A percentile compares a stretch with the other conserved stretches of the same genome.
Conservation (phyloP, 805 yeast genomes). For the Yamadazyma olivae region DNA sequence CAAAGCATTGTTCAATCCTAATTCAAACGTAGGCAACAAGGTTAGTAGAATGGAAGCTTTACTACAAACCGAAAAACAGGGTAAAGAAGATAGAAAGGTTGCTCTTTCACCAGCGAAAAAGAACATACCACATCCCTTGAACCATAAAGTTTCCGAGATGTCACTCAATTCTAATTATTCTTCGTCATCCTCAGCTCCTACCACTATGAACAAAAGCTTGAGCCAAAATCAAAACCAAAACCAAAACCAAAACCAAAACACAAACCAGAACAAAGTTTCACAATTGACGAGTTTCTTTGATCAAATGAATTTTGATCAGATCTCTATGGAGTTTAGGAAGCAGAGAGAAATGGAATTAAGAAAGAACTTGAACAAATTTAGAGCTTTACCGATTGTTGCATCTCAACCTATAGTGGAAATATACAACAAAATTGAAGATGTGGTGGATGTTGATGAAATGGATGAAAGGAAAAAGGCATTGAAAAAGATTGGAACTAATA, state of each 20-base stretch:
- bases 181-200: constrained; percentile 1
- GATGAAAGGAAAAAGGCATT: constrained; percentile 12
- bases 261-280: constrained; percentile 41
- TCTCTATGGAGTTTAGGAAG: constrained; percentile 80
- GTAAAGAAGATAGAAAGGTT: not conserved
- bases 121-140: constrained; percentile 1
- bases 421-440: constrained; percentile 84
- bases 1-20: constrained; percentile 18
- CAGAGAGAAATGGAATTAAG: constrained; percentile 78
- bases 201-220: too few species aligned
- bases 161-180: constrained; percentile 10
- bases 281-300: constrained; percentile 67
- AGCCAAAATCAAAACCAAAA: too few species aligned
- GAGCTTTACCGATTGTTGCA: constrained; percentile 67
- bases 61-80: constrained; percentile 13
- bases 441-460: constrained; percentile 50
- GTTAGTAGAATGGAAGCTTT: constrained; percentile 26
- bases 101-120: not conserved
- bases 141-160: constrained; percentile 13
- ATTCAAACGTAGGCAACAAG: constrained; percentile 18
- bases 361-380: constrained; percentile 57
- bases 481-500: constrained; percentile 5
- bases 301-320: constrained; percentile 72
- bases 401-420: constrained; percentile 90
- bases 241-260: not conserved